Evolutionary conservation across 2,329 filamentous ascomycete genomes (phyloP), one percentile per base, ranked within the genome.

Genomic region (Annulohypoxylon truncatum): DNA sequence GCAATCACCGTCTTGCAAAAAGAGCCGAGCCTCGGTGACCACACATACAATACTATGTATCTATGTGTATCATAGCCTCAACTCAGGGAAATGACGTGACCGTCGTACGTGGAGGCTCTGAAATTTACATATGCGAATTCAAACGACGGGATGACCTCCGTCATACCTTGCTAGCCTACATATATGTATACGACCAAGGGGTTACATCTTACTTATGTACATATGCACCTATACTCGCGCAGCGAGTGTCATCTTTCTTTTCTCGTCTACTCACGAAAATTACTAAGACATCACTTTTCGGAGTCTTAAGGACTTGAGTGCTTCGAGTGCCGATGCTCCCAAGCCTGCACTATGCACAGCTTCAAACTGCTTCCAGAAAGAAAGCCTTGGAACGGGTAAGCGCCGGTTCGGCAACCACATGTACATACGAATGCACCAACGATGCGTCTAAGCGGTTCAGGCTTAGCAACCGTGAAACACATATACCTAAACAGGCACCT

Each of bases 31-130:
- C 47, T 67, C 61, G 61, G 56, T 64, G 48, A 20, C 61, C n/a
- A 38, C 18, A 18, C 35, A 38, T 38, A 38, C 35, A 38, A n/a
- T 18, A 38, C 35, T 38, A 35, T 13, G 12, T 33, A 35, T 38
- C n/a, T 0, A 18, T 42, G 1, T 10, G 18, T 22, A 40, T 15
- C 18, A 10, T 57, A 24, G 31, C 38, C 31, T 46, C 35, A 28
- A 56, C 38, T 31, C 31, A 53, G 44, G 29, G 48, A 33, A 55
- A 66, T 66, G 64, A 66, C 64, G 64, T 66, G 58, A 66, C 48
- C 13, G 12, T 58, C 54, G 48, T 59, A 53, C 29, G 50, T 48
- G 33, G 44, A 53, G 33, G 44, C 35, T 60, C 54, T 20, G 20
- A 29, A 9, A 40, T 40, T 15, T 29, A 52, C 13, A 38, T 24